Conservation (phyloP, 108 stramenopile genomes). For the Poteriospumella lacustris region DNA sequence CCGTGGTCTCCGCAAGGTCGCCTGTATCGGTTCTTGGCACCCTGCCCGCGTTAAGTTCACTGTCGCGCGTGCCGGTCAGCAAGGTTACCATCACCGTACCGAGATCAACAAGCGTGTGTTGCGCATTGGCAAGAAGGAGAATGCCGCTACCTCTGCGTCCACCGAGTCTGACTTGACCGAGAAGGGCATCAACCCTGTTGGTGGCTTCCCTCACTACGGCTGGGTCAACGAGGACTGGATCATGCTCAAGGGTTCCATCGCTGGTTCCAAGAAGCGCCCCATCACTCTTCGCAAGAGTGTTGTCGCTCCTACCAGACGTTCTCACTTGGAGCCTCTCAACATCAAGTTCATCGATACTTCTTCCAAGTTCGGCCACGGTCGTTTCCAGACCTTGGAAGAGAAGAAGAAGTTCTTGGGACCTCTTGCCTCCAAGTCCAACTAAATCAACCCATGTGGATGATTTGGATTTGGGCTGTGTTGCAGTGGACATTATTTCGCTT, state of each 20-base stretch:
- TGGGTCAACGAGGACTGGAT: conserved; percentile 96
- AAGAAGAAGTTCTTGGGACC: conserved; percentile 97
- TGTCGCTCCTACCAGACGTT: conserved; percentile 79
- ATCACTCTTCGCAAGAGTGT: conserved; percentile 92
- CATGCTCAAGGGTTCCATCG: conserved; percentile 97
- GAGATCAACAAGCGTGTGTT: conserved; percentile 99
- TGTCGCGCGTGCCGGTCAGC: conserved; percentile 98
- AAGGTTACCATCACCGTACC: conserved; percentile 99
- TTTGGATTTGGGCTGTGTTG: no score
- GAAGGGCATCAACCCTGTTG: conserved; percentile 98
- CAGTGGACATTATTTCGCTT: no score
- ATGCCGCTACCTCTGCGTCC: conserved; percentile 67
- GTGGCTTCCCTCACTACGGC: conserved; percentile 96
- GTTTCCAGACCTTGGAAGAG: conserved; percentile 99
- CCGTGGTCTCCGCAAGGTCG: conserved; percentile 99
- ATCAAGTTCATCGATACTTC: conserved; percentile 99
- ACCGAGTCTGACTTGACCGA: conserved; percentile 96
- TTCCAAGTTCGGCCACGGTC: conserved; percentile 98
- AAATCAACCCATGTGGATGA: no score
- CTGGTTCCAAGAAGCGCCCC: conserved; percentile 95
- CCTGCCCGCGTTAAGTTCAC: conserved; percentile 93
- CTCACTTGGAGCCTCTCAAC: conserved; percentile 91
- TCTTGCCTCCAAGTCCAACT: conserved; percentile 77
- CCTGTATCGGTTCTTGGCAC: conserved; percentile 99
- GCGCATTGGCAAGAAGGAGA: conserved; percentile 86